Evolutionary conservation across 2,329 filamentous ascomycete genomes (phyloP).

Genomic region (Fusarium domesticum): DNA sequence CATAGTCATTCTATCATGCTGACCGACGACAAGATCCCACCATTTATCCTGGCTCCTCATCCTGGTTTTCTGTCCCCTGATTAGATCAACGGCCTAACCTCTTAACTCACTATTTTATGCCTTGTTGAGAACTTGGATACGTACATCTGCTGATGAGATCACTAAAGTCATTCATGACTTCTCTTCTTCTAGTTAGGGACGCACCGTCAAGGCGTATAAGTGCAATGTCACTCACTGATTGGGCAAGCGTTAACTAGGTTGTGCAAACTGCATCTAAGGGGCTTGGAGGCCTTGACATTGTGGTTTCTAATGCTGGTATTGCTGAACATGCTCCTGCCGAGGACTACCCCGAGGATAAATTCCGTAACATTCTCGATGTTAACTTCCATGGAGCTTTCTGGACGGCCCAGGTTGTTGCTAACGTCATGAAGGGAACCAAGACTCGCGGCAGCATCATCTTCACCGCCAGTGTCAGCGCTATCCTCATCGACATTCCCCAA

Average conservation of each 20-base stretch:
- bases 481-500: constrained; percentile 41
- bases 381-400: constrained; percentile 43
- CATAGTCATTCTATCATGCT: too few relatives aligned
- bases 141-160: constrained; percentile 10
- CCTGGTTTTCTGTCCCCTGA: too few relatives aligned
- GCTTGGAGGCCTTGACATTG: constrained; percentile 39
- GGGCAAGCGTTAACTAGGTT: constrained; percentile 27
- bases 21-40: too few relatives aligned
- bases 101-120: too few relatives aligned
- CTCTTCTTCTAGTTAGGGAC: constrained; percentile 5
- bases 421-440: constrained; percentile 34
- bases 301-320: constrained; percentile 44
- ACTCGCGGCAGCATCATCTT: constrained; percentile 38
- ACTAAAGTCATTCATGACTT: constrained; percentile 8
- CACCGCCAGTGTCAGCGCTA: constrained; percentile 39
- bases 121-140: too few relatives aligned
- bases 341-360: constrained; percentile 41
- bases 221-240: constrained; percentile 37
- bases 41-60: too few relatives aligned
- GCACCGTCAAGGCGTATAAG: constrained; percentile 35
- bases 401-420: constrained; percentile 41
- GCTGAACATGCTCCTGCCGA: constrained; percentile 35
- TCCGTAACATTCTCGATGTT: constrained; percentile 37
- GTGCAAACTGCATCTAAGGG: constrained; percentile 33
- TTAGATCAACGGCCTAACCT: too few relatives aligned